Conservation (phyloP, 331 rosid genomes). For the Prunus yedoensis region DNA sequence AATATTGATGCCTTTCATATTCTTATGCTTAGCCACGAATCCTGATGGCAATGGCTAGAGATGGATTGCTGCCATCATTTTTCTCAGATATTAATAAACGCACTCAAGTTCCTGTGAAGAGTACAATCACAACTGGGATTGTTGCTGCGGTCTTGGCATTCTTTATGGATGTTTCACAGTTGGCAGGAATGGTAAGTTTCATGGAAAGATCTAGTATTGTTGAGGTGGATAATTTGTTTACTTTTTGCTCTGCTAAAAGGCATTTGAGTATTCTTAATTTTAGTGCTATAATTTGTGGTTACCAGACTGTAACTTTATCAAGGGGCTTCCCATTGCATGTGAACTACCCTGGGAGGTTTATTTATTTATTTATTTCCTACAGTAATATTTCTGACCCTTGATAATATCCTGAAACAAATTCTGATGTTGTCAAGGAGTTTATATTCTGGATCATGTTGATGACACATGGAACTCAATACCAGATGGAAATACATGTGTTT, state of each 20-base stretch:
- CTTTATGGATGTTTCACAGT: constrained; percentile 79
- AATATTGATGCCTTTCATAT: neutral
- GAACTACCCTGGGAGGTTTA: neutral
- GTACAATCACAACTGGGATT: constrained; percentile 70
- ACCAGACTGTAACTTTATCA: constrained; percentile 1
- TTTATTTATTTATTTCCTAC: too few relatives aligned
- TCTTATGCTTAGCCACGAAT: constrained; percentile 72
- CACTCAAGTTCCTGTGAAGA: constrained; percentile 76
- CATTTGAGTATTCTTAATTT: neutral
- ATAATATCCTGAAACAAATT: neutral
- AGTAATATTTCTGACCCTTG: neutral
- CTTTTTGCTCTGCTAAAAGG: neutral
- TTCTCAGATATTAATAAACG: constrained; percentile 61
- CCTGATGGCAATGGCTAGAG: constrained; percentile 97
- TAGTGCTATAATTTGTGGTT: neutral
- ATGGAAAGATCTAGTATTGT: constrained; percentile 1
- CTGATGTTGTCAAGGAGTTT: neutral
- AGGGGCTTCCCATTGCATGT: neutral
- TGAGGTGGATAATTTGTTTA: neutral
- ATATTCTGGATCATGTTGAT: constrained; percentile 5
- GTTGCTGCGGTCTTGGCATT: constrained; percentile 69
- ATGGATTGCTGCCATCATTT: constrained; percentile 83
- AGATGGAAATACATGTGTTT: neutral
- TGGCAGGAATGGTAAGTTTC: constrained; percentile 91
- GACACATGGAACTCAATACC: neutral